Conservation (phyloP, 2,329 filamentous ascomycete genomes). For the Nakataea oryzae region DNA sequence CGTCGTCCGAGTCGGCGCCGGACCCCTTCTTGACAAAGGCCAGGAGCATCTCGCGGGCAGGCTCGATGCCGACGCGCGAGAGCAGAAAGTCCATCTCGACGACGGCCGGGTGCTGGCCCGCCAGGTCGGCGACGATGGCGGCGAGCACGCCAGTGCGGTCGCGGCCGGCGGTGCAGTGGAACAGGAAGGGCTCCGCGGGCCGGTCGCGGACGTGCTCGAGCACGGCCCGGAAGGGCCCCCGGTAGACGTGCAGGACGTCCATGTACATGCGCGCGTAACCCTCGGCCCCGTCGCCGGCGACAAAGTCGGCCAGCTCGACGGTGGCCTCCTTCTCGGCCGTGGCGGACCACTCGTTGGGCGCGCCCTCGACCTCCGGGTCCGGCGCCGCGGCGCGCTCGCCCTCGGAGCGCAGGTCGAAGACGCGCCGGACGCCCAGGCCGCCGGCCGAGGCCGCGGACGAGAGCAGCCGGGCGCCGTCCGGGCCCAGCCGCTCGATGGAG, state of each 20-base stretch:
- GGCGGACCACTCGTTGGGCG: slow-evolving; percentile 34
- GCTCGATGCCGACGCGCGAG: slow-evolving; percentile 41
- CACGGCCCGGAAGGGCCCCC: slow-evolving; percentile 28
- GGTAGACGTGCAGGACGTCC: slow-evolving; percentile 31
- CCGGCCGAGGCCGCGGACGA: slow-evolving; percentile 6
- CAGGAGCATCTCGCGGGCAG: slow-evolving; percentile 35
- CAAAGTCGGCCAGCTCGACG: slow-evolving; percentile 29
- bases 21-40: slow-evolving; percentile 27
- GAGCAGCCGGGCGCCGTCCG: slow-evolving; percentile 25
- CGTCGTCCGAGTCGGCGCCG: slow-evolving; percentile 22
- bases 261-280: slow-evolving; percentile 37
- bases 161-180: slow-evolving; percentile 46
- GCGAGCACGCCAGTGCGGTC: slow-evolving; percentile 43
- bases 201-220: slow-evolving; percentile 37
- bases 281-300: slow-evolving; percentile 29
- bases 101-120: slow-evolving; percentile 30
- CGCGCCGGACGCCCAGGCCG: slow-evolving; percentile 26
- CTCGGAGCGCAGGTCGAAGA: slow-evolving; percentile 41
- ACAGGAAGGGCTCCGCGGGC: slow-evolving; percentile 31
- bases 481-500: slow-evolving; percentile 24
- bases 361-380: slow-evolving; percentile 30
- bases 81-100: slow-evolving; percentile 41
- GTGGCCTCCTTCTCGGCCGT: slow-evolving; percentile 23
- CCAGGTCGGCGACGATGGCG: slow-evolving; percentile 38
- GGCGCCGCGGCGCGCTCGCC: slow-evolving; percentile 30